Percentiles rank a stretch among this genome's conserved stretches.
Evolutionary conservation across 2,329 filamentous ascomycete genomes (phyloP).

Genomic region (Myrmaecium sp.): DNA sequence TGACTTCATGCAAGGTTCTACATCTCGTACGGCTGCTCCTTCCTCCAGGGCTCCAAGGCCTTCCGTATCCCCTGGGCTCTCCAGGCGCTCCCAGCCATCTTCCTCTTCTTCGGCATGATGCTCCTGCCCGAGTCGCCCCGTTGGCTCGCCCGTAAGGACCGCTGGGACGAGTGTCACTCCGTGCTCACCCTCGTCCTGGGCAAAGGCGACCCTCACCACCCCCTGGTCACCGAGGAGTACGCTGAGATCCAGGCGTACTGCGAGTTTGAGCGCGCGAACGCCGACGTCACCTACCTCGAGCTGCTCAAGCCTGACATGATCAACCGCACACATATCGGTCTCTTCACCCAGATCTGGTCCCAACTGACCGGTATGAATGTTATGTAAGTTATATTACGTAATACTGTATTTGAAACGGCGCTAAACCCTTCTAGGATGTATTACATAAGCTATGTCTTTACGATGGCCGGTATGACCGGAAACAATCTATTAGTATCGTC

Average conservation of each 20-base stretch:
- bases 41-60: slow-evolving; percentile 14
- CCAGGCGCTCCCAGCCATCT: slow-evolving; percentile 20
- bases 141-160: slow-evolving; percentile 28
- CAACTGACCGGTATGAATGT: slow-evolving; percentile 65
- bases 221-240: slow-evolving; percentile 51
- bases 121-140: slow-evolving; percentile 29
- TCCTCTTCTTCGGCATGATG: slow-evolving; percentile 31
- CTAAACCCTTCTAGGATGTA: slow-evolving; percentile 29
- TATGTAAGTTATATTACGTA: slow-evolving; percentile 24
- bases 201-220: slow-evolving; percentile 44
- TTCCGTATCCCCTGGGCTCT: slow-evolving; percentile 22
- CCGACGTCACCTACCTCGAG: slow-evolving; percentile 53
- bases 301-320: slow-evolving; percentile 59
- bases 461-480: slow-evolving; percentile 49
- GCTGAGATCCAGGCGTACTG: slow-evolving; percentile 57
- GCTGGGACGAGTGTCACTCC: slow-evolving; percentile 26
- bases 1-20: no score
- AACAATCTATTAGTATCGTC: slow-evolving; percentile 46
- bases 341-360: slow-evolving; percentile 61
- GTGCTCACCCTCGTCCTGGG: slow-evolving; percentile 27
- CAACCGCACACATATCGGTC: slow-evolving; percentile 52
- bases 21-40: slow-evolving; percentile 20
- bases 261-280: slow-evolving; percentile 54
- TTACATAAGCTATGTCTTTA: slow-evolving; percentile 42
- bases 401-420: background rate